Percentiles rank a stretch among this genome's conserved stretches.
Conservation (phyloP, 192 early-diverging fungal species). For the Podila epicladia region DNA sequence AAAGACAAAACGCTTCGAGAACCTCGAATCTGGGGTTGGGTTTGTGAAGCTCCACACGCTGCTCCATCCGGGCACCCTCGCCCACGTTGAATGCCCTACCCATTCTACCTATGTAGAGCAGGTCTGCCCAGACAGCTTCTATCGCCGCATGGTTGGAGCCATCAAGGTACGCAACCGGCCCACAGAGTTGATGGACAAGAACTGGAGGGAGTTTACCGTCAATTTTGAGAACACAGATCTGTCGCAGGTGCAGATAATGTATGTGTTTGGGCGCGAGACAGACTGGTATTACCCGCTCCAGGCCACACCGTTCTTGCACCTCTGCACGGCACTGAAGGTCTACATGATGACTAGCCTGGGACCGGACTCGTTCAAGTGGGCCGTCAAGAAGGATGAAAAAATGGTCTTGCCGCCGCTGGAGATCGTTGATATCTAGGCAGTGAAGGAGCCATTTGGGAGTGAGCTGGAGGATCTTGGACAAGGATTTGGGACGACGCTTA, state of each 20-base stretch:
- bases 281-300: not conserved
- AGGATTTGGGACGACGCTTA: not conserved
- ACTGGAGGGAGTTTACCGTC: not conserved
- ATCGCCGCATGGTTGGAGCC: not conserved
- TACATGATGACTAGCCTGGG: not conserved
- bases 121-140: too few relatives aligned
- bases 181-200: not conserved
- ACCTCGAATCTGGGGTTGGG: not conserved
- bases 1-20: not conserved
- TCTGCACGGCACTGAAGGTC: not conserved
- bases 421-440: not conserved
- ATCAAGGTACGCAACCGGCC: not conserved
- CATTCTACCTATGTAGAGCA: too few relatives aligned
- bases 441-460: not conserved
- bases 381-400: not conserved
- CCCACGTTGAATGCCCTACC: too few relatives aligned
- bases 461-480: not conserved
- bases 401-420: not conserved
- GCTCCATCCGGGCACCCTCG: too few relatives aligned
- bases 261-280: not conserved
- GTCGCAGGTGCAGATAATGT: not conserved
- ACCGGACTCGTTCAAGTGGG: not conserved
- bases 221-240: not conserved
- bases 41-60: too few relatives aligned
- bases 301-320: not conserved